Evolutionary conservation across 257 asterid genomes (phyloP).

Genomic region (Galeopsis tetrahit): DNA sequence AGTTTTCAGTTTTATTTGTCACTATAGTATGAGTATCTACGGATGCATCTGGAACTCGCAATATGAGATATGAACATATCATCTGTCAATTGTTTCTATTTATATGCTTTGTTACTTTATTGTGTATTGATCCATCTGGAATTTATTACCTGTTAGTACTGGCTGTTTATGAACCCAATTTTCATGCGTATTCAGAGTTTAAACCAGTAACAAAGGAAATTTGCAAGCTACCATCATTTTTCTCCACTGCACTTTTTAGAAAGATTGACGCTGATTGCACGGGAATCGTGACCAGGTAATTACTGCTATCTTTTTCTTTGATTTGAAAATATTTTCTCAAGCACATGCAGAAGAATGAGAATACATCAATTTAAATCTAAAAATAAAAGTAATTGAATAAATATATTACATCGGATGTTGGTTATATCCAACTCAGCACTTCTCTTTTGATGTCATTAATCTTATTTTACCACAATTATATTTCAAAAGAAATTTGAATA

Average conservation of each 20-base stretch:
- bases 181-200: slow-evolving; percentile 67
- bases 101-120: slow-evolving; percentile 24
- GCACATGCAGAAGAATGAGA: slow-evolving; percentile 20
- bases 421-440: slow-evolving; percentile 18
- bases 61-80: slow-evolving; percentile 14
- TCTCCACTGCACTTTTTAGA: slow-evolving; percentile 82
- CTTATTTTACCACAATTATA: neutral
- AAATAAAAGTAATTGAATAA: neutral
- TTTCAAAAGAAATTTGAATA: slow-evolving; percentile 11
- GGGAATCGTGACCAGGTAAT: slow-evolving; percentile 87
- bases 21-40: slow-evolving; percentile 23
- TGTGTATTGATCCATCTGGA: slow-evolving; percentile 26
- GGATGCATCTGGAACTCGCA: slow-evolving; percentile 26
- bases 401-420: slow-evolving; percentile 20
- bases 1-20: slow-evolving; percentile 24
- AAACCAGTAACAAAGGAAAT: slow-evolving; percentile 92
- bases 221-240: slow-evolving; percentile 99
- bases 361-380: slow-evolving; percentile 14
- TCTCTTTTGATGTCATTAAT: neutral
- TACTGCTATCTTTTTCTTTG: slow-evolving; percentile 15
- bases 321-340: neutral
- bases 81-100: slow-evolving; percentile 3
- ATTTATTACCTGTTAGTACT: slow-evolving; percentile 17
- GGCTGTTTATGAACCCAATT: slow-evolving; percentile 16
- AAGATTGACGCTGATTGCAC: slow-evolving; percentile 70